These are phyloP conservation scores for Moelleriella libera DNA, from an alignment of 2,329 filamentous ascomycete species.

Conservation along the genomic window DNA sequence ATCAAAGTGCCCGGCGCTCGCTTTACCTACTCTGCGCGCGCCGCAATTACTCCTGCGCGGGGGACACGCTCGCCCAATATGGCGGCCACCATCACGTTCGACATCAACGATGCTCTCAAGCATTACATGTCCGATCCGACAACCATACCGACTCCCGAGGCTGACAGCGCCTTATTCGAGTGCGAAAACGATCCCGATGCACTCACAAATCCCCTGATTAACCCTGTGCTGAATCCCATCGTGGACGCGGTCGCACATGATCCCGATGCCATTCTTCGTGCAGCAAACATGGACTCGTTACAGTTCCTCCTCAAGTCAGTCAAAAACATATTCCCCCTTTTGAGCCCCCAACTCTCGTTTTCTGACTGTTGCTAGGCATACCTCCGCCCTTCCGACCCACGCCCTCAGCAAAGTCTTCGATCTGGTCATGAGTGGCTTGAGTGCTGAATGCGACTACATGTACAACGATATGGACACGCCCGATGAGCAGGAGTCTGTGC, in stretches of 20 bases:
- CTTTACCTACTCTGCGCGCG: no score
- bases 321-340: constrained; percentile 2
- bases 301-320: constrained; percentile 94
- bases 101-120: constrained; percentile 94
- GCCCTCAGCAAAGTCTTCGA: constrained; percentile 88
- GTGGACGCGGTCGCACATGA: constrained; percentile 85
- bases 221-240: constrained; percentile 78
- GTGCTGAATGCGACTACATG: constrained; percentile 72
- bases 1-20: no score
- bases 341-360: neutral
- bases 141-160: constrained; percentile 72
- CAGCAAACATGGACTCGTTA: constrained; percentile 75
- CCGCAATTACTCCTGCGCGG: neutral
- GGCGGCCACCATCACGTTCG: constrained; percentile 73
- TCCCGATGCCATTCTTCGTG: constrained; percentile 72
- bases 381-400: constrained; percentile 63
- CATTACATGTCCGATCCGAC: constrained; percentile 89
- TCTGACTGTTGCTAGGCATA: constrained; percentile 54
- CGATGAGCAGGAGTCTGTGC: constrained; percentile 77
- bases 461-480: constrained; percentile 71
- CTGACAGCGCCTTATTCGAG: constrained; percentile 68
- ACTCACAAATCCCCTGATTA: constrained; percentile 65
- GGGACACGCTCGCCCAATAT: constrained; percentile 27
- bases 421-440: constrained; percentile 72
- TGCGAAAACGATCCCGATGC: constrained; percentile 86